Percentiles rank a stretch among this genome's conserved stretches.
Evolutionary conservation across 2,329 filamentous ascomycete genomes (phyloP).

Genomic region (Trichoderma arundinaceum): DNA sequence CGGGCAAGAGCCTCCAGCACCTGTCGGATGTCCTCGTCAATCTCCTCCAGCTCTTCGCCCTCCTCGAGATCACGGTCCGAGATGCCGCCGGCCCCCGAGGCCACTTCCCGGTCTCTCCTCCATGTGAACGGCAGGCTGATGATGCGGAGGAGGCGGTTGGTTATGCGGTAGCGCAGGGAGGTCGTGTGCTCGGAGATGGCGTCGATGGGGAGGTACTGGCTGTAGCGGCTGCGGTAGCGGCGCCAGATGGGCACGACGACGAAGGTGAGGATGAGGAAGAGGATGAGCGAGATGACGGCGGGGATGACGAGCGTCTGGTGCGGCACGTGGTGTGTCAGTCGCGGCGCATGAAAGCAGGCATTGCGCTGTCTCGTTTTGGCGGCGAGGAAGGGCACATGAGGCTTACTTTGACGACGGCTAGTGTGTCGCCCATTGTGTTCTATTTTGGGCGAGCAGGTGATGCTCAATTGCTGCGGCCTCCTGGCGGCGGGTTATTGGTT

Average conservation of each 20-base stretch:
- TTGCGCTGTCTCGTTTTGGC: background rate
- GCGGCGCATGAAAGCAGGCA: background rate
- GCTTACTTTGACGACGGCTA: slow-evolving; percentile 47
- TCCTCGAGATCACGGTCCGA: slow-evolving; percentile 63
- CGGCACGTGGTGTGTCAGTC: slow-evolving; percentile 21
- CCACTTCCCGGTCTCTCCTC: slow-evolving; percentile 53
- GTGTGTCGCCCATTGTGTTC: slow-evolving; percentile 43
- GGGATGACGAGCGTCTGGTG: slow-evolving; percentile 71
- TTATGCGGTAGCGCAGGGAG: slow-evolving; percentile 58
- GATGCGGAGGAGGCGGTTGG: slow-evolving; percentile 40
- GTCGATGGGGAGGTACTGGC: slow-evolving; percentile 74
- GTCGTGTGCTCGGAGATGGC: slow-evolving; percentile 63
- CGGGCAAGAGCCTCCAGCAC: slow-evolving; percentile 46
- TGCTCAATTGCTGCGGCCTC: background rate
- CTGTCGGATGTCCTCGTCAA: slow-evolving; percentile 56
- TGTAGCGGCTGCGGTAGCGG: slow-evolving; percentile 71
- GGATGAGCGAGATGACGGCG: slow-evolving; percentile 69
- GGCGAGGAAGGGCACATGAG: background rate
- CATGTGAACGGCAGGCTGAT: slow-evolving; percentile 52
- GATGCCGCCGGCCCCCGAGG: slow-evolving; percentile 46
- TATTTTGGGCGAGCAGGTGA: background rate
- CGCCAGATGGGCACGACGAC: slow-evolving; percentile 71
- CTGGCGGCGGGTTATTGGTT: background rate
- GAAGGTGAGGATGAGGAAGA: slow-evolving; percentile 71
- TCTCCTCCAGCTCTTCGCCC: slow-evolving; percentile 71